A percentile compares a stretch with the other conserved stretches of the same genome.
Evolutionary conservation across 2,329 filamentous ascomycete genomes (phyloP).

Genomic region (Fusarium falciforme): DNA sequence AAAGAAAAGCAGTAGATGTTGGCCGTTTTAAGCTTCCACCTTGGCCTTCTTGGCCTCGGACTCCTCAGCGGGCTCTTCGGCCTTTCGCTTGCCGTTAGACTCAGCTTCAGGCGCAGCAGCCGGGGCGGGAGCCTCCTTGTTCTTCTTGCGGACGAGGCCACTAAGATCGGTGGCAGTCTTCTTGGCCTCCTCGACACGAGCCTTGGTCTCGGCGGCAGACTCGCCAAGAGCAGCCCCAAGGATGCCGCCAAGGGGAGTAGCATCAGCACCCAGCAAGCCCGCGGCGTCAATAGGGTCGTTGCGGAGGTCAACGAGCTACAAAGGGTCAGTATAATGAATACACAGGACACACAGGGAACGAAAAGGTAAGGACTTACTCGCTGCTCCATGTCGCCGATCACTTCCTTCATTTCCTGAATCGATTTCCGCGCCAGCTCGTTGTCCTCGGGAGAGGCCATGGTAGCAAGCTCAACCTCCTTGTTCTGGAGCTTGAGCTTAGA

Average conservation of each 20-base stretch:
- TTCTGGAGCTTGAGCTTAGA: slow-evolving; percentile 77
- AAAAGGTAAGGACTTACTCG: slow-evolving; percentile 62
- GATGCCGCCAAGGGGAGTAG: slow-evolving; percentile 66
- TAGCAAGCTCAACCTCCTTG: slow-evolving; percentile 74
- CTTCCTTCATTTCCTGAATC: slow-evolving; percentile 80
- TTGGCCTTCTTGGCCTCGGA: slow-evolving; percentile 51
- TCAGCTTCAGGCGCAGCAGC: slow-evolving; percentile 40
- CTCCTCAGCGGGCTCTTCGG: slow-evolving; percentile 45
- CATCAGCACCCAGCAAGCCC: slow-evolving; percentile 52
- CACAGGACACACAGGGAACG: background rate
- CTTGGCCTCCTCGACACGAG: slow-evolving; percentile 77
- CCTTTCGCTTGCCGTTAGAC: slow-evolving; percentile 55
- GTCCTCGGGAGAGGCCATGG: slow-evolving; percentile 72
- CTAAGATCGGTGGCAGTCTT: slow-evolving; percentile 79
- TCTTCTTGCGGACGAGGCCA: slow-evolving; percentile 80
- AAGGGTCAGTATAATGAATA: background rate
- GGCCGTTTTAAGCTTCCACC: slow-evolving; percentile 44
- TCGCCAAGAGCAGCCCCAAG: slow-evolving; percentile 73
- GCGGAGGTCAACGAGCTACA: slow-evolving; percentile 74
- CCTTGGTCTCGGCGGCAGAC: slow-evolving; percentile 69
- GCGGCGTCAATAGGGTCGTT: slow-evolving; percentile 63
- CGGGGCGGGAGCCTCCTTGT: slow-evolving; percentile 44
- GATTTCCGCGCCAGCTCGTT: slow-evolving; percentile 71
- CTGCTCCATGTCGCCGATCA: slow-evolving; percentile 82
- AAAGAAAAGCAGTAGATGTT: background rate